Conservation (phyloP, 2,329 filamentous ascomycete genomes). For the Stylonectria norvegica region DNA sequence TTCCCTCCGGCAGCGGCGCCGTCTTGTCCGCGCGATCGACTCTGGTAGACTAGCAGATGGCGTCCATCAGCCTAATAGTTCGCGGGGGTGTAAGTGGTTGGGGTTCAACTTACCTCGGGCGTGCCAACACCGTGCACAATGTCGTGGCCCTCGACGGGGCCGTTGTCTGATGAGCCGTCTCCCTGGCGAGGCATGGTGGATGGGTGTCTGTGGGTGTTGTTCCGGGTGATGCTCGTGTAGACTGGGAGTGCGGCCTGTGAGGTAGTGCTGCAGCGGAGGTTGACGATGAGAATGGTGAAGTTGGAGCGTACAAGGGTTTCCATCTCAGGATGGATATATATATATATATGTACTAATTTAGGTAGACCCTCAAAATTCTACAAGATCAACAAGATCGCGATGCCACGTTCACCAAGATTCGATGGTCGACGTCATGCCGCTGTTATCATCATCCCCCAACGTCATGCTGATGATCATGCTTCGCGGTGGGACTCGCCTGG, state of each 20-base stretch:
- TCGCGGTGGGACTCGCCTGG: not conserved
- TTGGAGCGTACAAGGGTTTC: too few species aligned
- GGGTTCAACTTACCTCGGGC: slow-evolving; percentile 32
- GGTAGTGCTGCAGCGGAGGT: too few species aligned
- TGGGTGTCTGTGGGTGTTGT: slow-evolving; percentile 3
- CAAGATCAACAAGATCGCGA: too few species aligned
- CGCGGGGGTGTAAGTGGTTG: not conserved
- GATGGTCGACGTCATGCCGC: slow-evolving; percentile 19
- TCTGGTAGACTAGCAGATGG: slow-evolving; percentile 31
- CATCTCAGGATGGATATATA: too few species aligned
- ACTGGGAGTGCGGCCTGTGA: too few species aligned
- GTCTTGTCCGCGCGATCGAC: slow-evolving; percentile 49
- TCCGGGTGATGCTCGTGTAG: too few species aligned
- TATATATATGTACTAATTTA: too few species aligned
- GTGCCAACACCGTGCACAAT: slow-evolving; percentile 44
- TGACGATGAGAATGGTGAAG: slow-evolving; percentile 3
- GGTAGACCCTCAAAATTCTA: too few species aligned
- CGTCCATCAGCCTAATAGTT: not conserved
- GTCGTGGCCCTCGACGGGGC: slow-evolving; percentile 39
- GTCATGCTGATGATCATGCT: too few species aligned
- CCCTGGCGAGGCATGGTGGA: slow-evolving; percentile 49
- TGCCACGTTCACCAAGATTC: too few species aligned
- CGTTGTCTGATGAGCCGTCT: slow-evolving; percentile 48
- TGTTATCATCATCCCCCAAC: slow-evolving; percentile 17
- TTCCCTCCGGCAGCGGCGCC: slow-evolving; percentile 43